Evolutionary conservation across 116 monocot genomes (phyloP), one percentile per base, ranked within the genome.

Genomic region (Iris pallida): DNA sequence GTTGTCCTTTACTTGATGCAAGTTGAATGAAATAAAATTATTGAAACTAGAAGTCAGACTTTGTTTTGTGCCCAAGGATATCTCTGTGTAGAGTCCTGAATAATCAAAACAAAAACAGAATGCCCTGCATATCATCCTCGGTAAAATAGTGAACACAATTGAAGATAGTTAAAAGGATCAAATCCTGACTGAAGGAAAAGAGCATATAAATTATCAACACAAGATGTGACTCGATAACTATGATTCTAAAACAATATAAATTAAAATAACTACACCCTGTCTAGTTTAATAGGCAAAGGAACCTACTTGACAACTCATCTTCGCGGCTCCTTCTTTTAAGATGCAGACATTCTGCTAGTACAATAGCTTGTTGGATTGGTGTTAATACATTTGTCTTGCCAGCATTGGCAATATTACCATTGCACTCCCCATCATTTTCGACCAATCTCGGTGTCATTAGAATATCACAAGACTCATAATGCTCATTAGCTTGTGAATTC

Each of bases 251-350:
- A 64, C 11, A 47, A 43, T 12, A 43, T 12, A 9, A n/a, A 0
- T 44, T 7, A 6, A 44, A 49, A 5, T 0, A 55, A 45, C 16
- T 30, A 30, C 30, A 30, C 30, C 30, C 30, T 30, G 30, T 30
- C 30, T 30, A 45, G 10, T 44, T 72, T 49, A n/a, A 66, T 3
- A 40, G 16, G 11, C 18, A 45, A 55, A 66, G 52, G n/a, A 69
- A 69, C 81, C n/a, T 83, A 92, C 97, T 81, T 53, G 93, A 92
- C 79, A 98, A 75, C 68, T 98, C 98, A 88, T 98, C 93, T 68
- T 87, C 83, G 59, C 87, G 87, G 71, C 83, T 82, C 55, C 76
- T 87, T 59, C 82, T 79, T 56, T 80, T 83, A 17, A 84, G 78
- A 63, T 76, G 80, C 56, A 93, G 76, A 65, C 98, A 98, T 48